These are phyloP conservation scores for Morella rubra DNA, from an alignment of 306 rosid genomes.

Conservation along the genomic window DNA sequence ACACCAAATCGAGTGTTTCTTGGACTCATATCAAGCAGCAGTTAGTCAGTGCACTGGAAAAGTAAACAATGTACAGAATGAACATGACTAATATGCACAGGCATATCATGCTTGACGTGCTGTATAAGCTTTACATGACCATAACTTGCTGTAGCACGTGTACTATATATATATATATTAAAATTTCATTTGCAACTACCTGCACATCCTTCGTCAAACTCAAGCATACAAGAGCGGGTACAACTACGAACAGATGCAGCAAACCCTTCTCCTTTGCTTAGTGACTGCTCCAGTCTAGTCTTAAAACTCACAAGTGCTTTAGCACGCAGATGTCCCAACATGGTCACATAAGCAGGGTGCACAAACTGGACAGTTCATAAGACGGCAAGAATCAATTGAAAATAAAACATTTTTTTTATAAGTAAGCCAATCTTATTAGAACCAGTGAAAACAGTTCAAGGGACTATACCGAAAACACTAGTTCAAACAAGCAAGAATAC, in stretches of 20 bases:
- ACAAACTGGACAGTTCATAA: conserved; percentile 58
- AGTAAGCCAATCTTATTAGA: too few relatives aligned
- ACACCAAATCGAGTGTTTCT: background rate
- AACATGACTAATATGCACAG: background rate
- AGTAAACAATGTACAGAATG: background rate
- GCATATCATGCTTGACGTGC: background rate
- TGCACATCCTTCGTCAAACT: conserved; percentile 68
- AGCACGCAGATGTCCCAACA: conserved; percentile 72
- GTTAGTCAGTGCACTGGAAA: background rate
- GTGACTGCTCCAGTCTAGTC: conserved; percentile 56
- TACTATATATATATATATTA: conserved; percentile 13
- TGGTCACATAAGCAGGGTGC: conserved; percentile 56
- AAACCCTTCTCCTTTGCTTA: conserved; percentile 73
- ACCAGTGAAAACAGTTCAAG: too few relatives aligned
- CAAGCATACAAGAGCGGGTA: conserved; percentile 43
- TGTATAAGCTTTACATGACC: background rate
- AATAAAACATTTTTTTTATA: background rate
- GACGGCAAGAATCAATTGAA: conserved; percentile 9
- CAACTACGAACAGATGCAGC: conserved; percentile 52
- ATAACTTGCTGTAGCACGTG: background rate
- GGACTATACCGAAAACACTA: too few relatives aligned
- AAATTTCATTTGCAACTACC: conserved; percentile 44
- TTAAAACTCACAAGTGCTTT: conserved; percentile 58
- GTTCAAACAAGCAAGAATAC: too few relatives aligned
- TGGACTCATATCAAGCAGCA: background rate